Evolutionary conservation across 2,329 filamentous ascomycete species (phyloP).

Genomic region (Metarhizium guizhouense): DNA sequence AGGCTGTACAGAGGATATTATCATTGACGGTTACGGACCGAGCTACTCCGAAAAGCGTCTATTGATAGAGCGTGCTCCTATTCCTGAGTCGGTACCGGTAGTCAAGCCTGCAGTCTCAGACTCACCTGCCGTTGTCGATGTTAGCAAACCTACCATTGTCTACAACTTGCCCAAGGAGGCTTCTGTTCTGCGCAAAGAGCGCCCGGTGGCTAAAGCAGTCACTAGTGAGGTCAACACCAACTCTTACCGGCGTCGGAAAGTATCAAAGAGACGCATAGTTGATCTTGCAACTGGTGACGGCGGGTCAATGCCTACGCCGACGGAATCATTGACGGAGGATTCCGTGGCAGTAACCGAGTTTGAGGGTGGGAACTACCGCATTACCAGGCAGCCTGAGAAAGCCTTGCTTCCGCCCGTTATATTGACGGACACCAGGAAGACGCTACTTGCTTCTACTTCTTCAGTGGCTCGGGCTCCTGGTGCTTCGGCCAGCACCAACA

Average conservation of each 20-base stretch:
- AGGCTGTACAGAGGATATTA: constrained; percentile 82
- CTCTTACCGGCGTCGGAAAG: constrained; percentile 51
- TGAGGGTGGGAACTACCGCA: constrained; percentile 31
- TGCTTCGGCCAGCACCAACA: background rate
- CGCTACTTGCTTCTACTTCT: constrained; percentile 4
- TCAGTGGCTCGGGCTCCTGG: background rate
- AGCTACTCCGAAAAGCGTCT: constrained; percentile 79
- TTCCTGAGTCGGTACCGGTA: constrained; percentile 68
- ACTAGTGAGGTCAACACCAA: constrained; percentile 50
- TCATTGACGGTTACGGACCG: constrained; percentile 77
- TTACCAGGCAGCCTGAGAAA: constrained; percentile 32
- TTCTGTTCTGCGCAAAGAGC: constrained; percentile 50
- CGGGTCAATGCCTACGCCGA: constrained; percentile 15
- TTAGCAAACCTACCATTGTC: constrained; percentile 58
- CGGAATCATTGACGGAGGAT: constrained; percentile 15
- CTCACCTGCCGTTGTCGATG: constrained; percentile 51
- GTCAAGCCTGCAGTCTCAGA: constrained; percentile 61
- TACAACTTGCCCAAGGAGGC: constrained; percentile 42
- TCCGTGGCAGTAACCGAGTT: constrained; percentile 12
- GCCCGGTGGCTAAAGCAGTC: constrained; percentile 40
- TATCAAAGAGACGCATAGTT: constrained; percentile 54
- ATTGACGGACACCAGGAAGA: constrained; percentile 24
- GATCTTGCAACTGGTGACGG: constrained; percentile 50
- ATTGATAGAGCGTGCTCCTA: constrained; percentile 70
- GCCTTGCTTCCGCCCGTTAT: constrained; percentile 21